Base-by-base conservation (phyloP, 2,329 filamentous ascomycete species). In the Paradendryphiella salina region DNA sequence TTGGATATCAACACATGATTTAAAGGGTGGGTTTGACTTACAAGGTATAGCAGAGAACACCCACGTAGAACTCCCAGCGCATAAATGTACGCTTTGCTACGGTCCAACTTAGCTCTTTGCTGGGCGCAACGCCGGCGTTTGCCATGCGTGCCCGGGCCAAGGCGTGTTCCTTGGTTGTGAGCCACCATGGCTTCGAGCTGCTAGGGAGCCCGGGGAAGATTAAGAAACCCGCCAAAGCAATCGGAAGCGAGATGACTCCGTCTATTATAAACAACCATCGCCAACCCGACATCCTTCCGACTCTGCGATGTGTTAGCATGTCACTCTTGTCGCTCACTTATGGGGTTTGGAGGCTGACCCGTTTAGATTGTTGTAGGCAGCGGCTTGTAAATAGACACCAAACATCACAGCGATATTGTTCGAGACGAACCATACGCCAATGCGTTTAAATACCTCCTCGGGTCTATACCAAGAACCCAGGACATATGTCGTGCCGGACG, bases 261-360 rank as follows among this genome's bases (percentile, higher is more conserved):
- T 84, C 81, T 34, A 84, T 80, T 32, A 85, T 79, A 48, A 85
- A 85, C 0, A 84, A 71, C 81, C 70, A 73, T 20, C 70, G 51
- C 79, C 79, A 82, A 0, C 80, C 81, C 0, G 76, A 69, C 61
- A 78, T 76, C 0, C 80, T 81, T 9, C 65, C 64, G 0, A 77
- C 63, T 0, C 62, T 60, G 5, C 2, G 15, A 13, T 1, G 7
- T 1, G n/a, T 58, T 18, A 58, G 47, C 28, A 33, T 13, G 7
- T 26, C 8, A 26, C 3, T 9, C 23, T 10, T 26, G 8, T 26
- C 23, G 23, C 23, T 26, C 23, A 2, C 8, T 26, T 26, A 26
- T 26, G 4, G 21, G 21, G 15, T 9, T 15, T 6, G n/a, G 9
- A 20, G 4, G 1, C 4, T n/a, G 7, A 54, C 57, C 80, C 80